A percentile compares a stretch with the other conserved stretches of the same genome.
Conservation (phyloP, 768 basidiomycete genomes). For the Mycena galopus region DNA sequence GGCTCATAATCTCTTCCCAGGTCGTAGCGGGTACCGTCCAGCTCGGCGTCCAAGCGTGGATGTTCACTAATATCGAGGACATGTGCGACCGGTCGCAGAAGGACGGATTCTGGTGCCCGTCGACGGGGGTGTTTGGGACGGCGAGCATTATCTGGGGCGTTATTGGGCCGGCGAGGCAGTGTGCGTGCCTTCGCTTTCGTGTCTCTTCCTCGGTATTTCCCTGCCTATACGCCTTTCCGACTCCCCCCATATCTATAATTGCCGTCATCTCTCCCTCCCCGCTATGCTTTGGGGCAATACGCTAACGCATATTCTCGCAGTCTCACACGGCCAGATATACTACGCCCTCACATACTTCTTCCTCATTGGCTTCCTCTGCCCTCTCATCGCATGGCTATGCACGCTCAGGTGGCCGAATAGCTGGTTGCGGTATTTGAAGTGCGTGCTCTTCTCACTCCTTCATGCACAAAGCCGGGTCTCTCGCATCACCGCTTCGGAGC, state of each 20-base stretch:
- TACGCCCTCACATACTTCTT: slow-evolving; percentile 72
- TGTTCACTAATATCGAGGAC: slow-evolving; percentile 71
- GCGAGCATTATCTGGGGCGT: slow-evolving; percentile 88
- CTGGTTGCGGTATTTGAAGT: slow-evolving; percentile 66
- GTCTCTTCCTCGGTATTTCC: too few relatives aligned
- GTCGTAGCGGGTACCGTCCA: slow-evolving; percentile 39
- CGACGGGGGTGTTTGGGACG: slow-evolving; percentile 80
- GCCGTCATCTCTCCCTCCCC: too few relatives aligned
- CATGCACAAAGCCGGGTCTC: background rate
- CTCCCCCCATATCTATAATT: too few relatives aligned
- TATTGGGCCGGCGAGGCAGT: slow-evolving; percentile 80
- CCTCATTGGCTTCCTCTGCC: slow-evolving; percentile 78
- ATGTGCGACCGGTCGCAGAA: slow-evolving; percentile 52
- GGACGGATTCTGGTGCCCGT: slow-evolving; percentile 44
- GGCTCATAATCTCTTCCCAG: too few relatives aligned
- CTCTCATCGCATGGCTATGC: slow-evolving; percentile 63
- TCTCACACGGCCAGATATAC: background rate
- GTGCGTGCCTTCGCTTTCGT: background rate
- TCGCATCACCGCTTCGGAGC: too few relatives aligned
- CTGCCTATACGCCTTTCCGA: too few relatives aligned
- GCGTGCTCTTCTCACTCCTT: background rate
- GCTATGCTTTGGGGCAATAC: too few relatives aligned
- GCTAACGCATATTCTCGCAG: too few relatives aligned
- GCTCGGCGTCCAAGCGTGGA: slow-evolving; percentile 82
- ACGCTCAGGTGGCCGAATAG: background rate